Conservation (phyloP, 2,329 filamentous ascomycete species). For the Calonectria pauciramosa region DNA sequence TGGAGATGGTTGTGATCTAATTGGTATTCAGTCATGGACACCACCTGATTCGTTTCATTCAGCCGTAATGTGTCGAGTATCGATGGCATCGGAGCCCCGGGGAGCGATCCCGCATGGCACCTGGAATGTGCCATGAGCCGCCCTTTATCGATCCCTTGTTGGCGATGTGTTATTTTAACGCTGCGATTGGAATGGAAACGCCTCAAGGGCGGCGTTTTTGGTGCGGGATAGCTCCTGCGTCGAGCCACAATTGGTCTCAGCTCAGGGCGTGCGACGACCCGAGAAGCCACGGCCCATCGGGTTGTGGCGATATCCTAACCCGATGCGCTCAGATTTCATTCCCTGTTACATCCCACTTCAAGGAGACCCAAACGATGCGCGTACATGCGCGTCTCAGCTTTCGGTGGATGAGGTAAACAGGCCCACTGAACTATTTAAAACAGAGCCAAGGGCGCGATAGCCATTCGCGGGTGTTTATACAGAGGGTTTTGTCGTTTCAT, state of each 20-base stretch:
- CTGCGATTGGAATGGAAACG: neutral
- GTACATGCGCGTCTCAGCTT: neutral
- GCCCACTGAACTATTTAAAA: neutral
- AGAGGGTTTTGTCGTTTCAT: neutral
- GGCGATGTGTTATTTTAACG: neutral
- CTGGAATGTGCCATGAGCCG: neutral
- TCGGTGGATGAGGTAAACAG: neutral
- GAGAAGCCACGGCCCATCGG: neutral
- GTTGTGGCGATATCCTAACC: too few species aligned
- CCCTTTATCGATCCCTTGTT: neutral
- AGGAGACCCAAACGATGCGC: neutral
- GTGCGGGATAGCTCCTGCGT: neutral
- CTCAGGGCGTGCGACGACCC: neutral
- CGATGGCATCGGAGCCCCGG: neutral
- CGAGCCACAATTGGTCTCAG: neutral
- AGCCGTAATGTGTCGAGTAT: neutral
- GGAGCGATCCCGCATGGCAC: neutral
- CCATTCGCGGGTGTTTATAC: neutral
- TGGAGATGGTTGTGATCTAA: neutral
- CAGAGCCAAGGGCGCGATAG: neutral
- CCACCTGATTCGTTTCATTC: neutral
- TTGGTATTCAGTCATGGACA: neutral
- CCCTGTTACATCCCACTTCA: neutral
- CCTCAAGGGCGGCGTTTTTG: neutral
- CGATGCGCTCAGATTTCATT: neutral